Evolutionary conservation across 768 basidiomycete species (phyloP).

Genomic region (Termitomyces sp.): DNA sequence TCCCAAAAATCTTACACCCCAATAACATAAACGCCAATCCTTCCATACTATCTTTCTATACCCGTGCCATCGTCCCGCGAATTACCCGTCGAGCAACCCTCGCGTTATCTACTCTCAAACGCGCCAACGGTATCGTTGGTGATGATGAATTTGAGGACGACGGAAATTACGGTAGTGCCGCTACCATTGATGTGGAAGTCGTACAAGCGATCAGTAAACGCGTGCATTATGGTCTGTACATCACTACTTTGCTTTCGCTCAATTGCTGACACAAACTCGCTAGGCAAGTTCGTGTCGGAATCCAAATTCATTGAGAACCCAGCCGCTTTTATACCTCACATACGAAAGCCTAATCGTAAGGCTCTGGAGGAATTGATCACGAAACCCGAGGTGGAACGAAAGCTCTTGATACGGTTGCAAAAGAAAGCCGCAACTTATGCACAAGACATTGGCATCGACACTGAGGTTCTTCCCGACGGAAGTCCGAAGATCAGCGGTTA

Average conservation of each 20-base stretch:
- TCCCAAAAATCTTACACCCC: conserved; percentile 76
- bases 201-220: conserved; percentile 98
- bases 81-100: conserved; percentile 78
- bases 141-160: conserved; percentile 84
- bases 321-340: conserved; percentile 89
- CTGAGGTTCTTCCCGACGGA: conserved; percentile 27
- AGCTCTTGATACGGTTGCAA: conserved; percentile 75
- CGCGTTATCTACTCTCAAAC: conserved; percentile 61
- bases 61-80: conserved; percentile 80
- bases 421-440: conserved; percentile 85
- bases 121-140: conserved; percentile 62
- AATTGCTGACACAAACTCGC: background rate
- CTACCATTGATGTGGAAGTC: conserved; percentile 92
- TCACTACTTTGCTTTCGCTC: background rate
- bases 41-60: conserved; percentile 88
- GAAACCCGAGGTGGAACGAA: conserved; percentile 94
- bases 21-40: conserved; percentile 85
- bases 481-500: conserved; percentile 30
- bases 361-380: conserved; percentile 88
- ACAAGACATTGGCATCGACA: conserved; percentile 77
- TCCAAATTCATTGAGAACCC: conserved; percentile 92
- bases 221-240: conserved; percentile 84
- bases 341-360: conserved; percentile 70
- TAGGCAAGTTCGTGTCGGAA: conserved; percentile 99
- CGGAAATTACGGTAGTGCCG: conserved; percentile 96